These are phyloP conservation scores for Solanum chiquidenum DNA, from an alignment of 257 asterid species.

Conservation along the genomic window DNA sequence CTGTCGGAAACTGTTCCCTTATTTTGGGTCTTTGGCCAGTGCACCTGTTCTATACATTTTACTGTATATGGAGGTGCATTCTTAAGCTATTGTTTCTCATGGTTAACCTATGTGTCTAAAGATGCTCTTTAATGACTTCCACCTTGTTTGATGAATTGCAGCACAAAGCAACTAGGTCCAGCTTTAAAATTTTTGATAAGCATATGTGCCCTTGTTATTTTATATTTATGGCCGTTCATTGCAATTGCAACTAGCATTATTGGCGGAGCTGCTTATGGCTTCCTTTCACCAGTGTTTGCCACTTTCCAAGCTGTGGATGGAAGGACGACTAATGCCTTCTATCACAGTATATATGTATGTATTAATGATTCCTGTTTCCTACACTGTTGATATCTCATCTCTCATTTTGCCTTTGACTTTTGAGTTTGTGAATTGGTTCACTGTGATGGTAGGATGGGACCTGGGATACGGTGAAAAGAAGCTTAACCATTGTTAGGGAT, in stretches of 20 bases:
- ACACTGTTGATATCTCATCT: neutral
- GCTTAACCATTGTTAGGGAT: conserved; percentile 71
- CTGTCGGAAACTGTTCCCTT: conserved; percentile 46
- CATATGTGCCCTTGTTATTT: conserved; percentile 28
- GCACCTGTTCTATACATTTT: conserved; percentile 61
- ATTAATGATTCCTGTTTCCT: neutral
- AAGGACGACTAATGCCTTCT: conserved; percentile 50
- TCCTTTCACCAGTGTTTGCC: conserved; percentile 70
- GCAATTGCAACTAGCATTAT: conserved; percentile 41
- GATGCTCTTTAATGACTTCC: neutral
- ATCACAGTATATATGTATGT: conserved; percentile 69
- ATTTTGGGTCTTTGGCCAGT: conserved; percentile 74
- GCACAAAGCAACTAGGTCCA: conserved; percentile 73
- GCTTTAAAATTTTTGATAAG: conserved; percentile 52
- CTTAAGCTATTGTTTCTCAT: neutral
- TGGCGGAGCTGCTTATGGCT: conserved; percentile 77
- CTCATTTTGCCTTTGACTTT: neutral
- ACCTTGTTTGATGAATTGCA: conserved; percentile 19
- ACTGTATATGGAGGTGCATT: conserved; percentile 60
- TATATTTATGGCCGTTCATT: conserved; percentile 50
- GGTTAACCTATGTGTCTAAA: neutral
- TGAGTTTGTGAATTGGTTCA: neutral
- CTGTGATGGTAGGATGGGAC: conserved; percentile 72
- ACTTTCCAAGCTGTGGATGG: conserved; percentile 79
- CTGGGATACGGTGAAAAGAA: conserved; percentile 54